A percentile compares a stretch with the other conserved stretches of the same genome.
Conservation (phyloP, 2,329 filamentous ascomycete species). For the Monilinia aucupariae region DNA sequence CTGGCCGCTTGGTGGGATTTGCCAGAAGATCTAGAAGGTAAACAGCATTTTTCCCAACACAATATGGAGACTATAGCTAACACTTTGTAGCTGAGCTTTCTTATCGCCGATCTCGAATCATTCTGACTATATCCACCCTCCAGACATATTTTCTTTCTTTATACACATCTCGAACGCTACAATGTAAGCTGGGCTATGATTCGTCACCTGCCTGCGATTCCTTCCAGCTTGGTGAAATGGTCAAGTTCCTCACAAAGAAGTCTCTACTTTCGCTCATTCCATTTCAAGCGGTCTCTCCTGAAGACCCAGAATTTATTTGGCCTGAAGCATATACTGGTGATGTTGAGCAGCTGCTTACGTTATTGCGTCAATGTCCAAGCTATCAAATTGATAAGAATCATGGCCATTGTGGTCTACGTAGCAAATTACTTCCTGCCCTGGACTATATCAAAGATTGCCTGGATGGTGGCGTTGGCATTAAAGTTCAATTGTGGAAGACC, state of each 20-base stretch:
- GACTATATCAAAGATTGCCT: constrained; percentile 58
- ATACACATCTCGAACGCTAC: constrained; percentile 61
- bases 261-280: constrained; percentile 56
- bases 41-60: neutral
- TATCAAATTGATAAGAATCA: constrained; percentile 74
- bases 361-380: constrained; percentile 59
- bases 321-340: constrained; percentile 49
- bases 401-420: constrained; percentile 65
- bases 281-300: constrained; percentile 46
- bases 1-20: constrained; percentile 65
- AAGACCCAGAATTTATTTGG: constrained; percentile 33
- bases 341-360: constrained; percentile 53
- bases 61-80: constrained; percentile 16
- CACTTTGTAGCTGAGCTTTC: constrained; percentile 54
- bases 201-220: constrained; percentile 67
- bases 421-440: constrained; percentile 58
- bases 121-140: constrained; percentile 65
- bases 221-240: constrained; percentile 72
- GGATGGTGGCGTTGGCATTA: constrained; percentile 34
- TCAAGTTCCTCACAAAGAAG: constrained; percentile 62
- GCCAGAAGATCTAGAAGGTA: constrained; percentile 61
- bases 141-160: constrained; percentile 61
- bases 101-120: constrained; percentile 58
- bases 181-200: constrained; percentile 72
- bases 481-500: constrained; percentile 25